These are phyloP conservation scores for Mycena kentingensis DNA, from an alignment of 768 basidiomycete genomes.

Conservation along the genomic window DNA sequence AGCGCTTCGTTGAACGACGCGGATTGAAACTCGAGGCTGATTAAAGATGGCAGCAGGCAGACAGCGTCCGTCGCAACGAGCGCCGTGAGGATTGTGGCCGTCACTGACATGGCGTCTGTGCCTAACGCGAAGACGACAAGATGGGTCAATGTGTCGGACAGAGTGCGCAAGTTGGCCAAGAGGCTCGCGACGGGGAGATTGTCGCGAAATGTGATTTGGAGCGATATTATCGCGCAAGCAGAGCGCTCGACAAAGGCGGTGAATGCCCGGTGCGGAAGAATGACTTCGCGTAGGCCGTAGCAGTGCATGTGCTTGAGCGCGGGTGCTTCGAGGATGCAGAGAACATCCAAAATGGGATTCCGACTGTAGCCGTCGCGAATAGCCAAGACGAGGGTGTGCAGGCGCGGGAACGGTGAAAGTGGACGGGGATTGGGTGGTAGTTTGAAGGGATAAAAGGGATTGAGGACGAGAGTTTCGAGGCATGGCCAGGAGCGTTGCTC, in stretches of 20 bases:
- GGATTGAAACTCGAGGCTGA: constrained; percentile 6
- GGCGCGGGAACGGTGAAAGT: constrained; percentile 7
- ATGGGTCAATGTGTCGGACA: neutral
- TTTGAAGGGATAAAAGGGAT: constrained; percentile 5
- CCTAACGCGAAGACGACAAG: constrained; percentile 3
- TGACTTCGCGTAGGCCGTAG: constrained; percentile 3
- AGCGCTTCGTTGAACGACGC: constrained; percentile 3
- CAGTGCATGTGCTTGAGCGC: constrained; percentile 9
- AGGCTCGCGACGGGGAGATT: neutral
- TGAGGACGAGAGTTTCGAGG: constrained; percentile 8
- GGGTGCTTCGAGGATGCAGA: constrained; percentile 12
- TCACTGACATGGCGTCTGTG: neutral
- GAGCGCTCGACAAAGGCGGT: constrained; percentile 6
- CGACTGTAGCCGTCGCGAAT: constrained; percentile 15
- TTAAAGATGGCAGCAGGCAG: constrained; percentile 4
- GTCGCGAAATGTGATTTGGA: constrained; percentile 8
- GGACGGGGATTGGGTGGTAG: neutral
- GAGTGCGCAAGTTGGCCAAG: constrained; percentile 1
- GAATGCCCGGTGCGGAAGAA: constrained; percentile 8
- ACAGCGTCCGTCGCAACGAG: neutral
- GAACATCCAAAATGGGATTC: constrained; percentile 10
- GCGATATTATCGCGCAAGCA: neutral
- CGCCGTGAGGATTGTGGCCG: constrained; percentile 3
- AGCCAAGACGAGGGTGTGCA: constrained; percentile 7
- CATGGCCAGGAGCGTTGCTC: constrained; percentile 11